Percentiles rank a stretch among this genome's conserved stretches.
phyloP scores from a whole-genome alignment of 2,329 filamentous ascomycete genomes.

The Capronia americana region DNA sequence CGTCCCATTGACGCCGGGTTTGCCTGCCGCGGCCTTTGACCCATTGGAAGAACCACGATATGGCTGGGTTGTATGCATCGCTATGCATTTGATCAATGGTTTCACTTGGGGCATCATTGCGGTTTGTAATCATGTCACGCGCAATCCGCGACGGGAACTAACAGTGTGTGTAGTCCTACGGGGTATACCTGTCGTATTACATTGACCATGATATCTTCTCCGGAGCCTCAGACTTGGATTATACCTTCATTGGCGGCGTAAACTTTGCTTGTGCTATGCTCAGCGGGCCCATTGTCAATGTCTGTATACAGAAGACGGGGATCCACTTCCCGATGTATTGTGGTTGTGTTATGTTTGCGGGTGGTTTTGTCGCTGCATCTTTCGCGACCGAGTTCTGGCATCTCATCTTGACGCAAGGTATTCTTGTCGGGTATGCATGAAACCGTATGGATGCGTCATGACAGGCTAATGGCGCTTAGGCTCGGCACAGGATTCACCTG shows the following conservation, averaged over 20 bases:
- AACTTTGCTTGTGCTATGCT: conserved; percentile 42
- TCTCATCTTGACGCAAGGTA: conserved; percentile 41
- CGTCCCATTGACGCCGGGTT: conserved; percentile 21
- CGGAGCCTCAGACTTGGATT: conserved; percentile 41
- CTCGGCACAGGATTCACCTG: conserved; percentile 42
- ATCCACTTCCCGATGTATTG: conserved; percentile 39
- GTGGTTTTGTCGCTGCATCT: conserved; percentile 42
- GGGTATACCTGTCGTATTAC: conserved; percentile 54
- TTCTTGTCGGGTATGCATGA: conserved; percentile 38
- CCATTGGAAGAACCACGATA: conserved; percentile 40
- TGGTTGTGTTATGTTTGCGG: conserved; percentile 36
- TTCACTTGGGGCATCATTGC: conserved; percentile 45
- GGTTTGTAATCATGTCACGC: conserved; percentile 22
- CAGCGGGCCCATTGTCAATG: conserved; percentile 41
- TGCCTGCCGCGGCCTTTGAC: conserved; percentile 15
- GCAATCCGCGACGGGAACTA: neutral
- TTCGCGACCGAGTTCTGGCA: conserved; percentile 41
- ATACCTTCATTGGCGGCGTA: conserved; percentile 44
- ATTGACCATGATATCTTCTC: conserved; percentile 44
- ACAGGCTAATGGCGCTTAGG: conserved; percentile 1
- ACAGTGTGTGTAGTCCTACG: conserved; percentile 43
- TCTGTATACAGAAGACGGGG: conserved; percentile 37
- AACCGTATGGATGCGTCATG: neutral
- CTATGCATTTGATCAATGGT: conserved; percentile 43
- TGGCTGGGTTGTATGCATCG: conserved; percentile 43